Evolutionary conservation across 2,329 filamentous ascomycete species (phyloP).

Genomic region (Cladosporium oxysporum): DNA sequence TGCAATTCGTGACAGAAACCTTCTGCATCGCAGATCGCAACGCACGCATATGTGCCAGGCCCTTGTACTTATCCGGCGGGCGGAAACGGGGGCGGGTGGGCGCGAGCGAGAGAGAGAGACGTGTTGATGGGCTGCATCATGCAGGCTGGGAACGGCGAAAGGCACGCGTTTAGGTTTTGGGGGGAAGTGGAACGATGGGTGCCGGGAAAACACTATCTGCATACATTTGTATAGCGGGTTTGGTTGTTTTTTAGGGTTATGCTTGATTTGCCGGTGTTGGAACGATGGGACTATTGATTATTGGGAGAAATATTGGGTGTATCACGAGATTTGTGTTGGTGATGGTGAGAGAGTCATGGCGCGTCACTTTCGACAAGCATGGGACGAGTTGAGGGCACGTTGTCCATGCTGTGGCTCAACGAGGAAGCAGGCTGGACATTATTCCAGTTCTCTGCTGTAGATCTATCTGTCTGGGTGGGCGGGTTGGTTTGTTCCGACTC

Average conservation of each 20-base stretch:
- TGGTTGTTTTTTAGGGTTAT: background rate
- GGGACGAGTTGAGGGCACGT: background rate
- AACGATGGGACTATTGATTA: background rate
- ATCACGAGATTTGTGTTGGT: background rate
- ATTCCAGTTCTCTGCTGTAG: background rate
- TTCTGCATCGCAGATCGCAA: slow-evolving; percentile 17
- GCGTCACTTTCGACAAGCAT: background rate
- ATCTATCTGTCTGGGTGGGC: background rate
- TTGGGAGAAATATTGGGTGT: background rate
- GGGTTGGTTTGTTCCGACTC: background rate
- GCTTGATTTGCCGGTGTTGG: background rate
- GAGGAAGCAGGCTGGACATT: background rate
- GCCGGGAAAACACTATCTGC: background rate
- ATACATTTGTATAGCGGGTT: background rate
- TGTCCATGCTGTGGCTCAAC: background rate
- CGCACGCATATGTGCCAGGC: background rate
- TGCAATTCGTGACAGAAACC: background rate
- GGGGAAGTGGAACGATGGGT: background rate
- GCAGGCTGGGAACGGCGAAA: background rate
- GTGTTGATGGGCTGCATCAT: background rate
- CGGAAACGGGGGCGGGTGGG: background rate
- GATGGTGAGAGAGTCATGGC: background rate
- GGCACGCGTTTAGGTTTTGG: background rate
- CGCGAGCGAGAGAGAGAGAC: background rate
- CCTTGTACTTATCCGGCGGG: background rate